These are phyloP conservation scores for Alternaria dauci DNA, from an alignment of 2,329 filamentous ascomycete genomes.

Conservation along the genomic window DNA sequence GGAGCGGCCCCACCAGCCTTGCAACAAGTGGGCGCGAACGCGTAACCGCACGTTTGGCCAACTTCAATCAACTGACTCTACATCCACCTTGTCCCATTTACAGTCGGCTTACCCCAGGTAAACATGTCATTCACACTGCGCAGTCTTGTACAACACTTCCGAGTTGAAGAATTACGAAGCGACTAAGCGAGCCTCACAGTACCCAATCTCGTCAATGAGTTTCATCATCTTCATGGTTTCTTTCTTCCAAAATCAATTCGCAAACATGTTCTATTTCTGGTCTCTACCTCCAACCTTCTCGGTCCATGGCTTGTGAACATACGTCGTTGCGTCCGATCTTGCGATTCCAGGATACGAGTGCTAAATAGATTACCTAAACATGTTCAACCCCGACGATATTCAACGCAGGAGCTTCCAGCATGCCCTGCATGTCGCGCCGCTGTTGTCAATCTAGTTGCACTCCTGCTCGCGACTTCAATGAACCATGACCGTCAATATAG, in stretches of 20 bases:
- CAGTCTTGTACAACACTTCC: background rate
- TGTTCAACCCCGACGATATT: too few species aligned
- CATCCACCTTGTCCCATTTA: background rate
- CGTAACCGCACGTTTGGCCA: conserved; percentile 1
- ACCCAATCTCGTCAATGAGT: background rate
- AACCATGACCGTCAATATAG: too few species aligned
- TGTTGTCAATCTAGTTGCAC: too few species aligned
- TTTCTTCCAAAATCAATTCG: background rate
- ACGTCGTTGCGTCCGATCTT: background rate
- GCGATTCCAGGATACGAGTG: background rate
- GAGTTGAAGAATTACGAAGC: background rate
- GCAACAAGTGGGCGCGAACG: conserved; percentile 1
- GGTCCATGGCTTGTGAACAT: background rate
- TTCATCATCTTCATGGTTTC: background rate
- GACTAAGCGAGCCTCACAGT: background rate
- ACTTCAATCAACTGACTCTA: background rate
- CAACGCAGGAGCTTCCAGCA: too few species aligned
- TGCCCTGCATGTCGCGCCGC: too few species aligned
- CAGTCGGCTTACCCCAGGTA: background rate
- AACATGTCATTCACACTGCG: background rate
- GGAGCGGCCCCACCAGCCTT: conserved; percentile 1
- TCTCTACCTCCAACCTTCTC: background rate
- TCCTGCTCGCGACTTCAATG: too few species aligned
- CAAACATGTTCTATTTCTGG: background rate
- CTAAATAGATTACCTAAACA: background rate